Evolutionary conservation across 768 basidiomycete genomes (phyloP).

Genomic region (Leccinum fibrillosum): DNA sequence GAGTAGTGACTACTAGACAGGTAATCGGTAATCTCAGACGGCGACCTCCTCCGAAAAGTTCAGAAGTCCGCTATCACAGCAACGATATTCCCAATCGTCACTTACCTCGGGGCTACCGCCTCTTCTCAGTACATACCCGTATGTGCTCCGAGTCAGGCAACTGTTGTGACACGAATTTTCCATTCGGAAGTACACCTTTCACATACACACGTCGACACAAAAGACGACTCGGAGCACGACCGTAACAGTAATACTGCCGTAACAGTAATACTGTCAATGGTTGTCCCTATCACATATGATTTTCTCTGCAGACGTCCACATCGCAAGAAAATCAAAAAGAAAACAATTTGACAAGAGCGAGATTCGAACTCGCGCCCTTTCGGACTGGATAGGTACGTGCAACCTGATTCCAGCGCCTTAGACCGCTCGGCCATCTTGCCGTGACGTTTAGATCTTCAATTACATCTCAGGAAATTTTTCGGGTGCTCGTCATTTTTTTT

Average conservation of each 20-base stretch:
- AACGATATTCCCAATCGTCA: not conserved
- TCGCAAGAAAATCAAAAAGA: not conserved
- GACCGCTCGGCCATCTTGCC: slow-evolving; percentile 56
- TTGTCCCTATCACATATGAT: not conserved
- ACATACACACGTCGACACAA: not conserved
- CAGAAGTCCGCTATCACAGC: not conserved
- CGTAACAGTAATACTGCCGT: no score
- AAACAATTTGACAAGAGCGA: slow-evolving; percentile 33
- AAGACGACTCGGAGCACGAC: no score
- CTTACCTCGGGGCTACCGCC: not conserved
- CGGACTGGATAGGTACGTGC: slow-evolving; percentile 17
- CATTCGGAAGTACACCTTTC: not conserved
- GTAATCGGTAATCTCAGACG: no score
- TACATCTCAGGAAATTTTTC: not conserved
- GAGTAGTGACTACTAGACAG: no score
- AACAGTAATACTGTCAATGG: no score
- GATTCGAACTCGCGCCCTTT: slow-evolving; percentile 37
- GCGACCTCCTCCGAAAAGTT: not conserved
- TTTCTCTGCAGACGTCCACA: no score
- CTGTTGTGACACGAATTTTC: not conserved
- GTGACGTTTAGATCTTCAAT: not conserved
- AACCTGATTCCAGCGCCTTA: slow-evolving; percentile 57
- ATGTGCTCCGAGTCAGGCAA: not conserved
- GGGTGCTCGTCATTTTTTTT: no score
- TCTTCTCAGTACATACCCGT: not conserved